A percentile compares a stretch with the other conserved stretches of the same genome.
Evolutionary conservation across 371 early-diverging fungal species (phyloP).

Genomic region (Haplosporangium sp.): DNA sequence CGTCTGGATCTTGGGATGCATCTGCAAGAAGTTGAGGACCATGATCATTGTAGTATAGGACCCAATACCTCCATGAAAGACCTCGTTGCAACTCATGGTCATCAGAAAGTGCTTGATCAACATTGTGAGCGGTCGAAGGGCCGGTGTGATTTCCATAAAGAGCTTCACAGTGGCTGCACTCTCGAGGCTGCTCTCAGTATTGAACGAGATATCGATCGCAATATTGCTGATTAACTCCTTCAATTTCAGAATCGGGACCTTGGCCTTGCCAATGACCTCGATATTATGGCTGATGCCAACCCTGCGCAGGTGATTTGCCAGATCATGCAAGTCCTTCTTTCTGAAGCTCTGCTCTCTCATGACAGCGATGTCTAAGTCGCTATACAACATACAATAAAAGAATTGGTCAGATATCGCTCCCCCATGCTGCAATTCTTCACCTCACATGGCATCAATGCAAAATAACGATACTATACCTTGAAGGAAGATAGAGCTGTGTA

Average conservation of each 20-base stretch:
- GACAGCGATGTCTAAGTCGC: slow-evolving; percentile 50
- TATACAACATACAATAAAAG: slow-evolving; percentile 7
- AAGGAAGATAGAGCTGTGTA: slow-evolving; percentile 87
- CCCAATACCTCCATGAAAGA: slow-evolving; percentile 91
- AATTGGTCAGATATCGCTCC: neutral
- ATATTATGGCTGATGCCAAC: slow-evolving; percentile 28
- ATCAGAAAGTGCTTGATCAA: slow-evolving; percentile 40
- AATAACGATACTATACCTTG: slow-evolving; percentile 60
- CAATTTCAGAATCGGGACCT: slow-evolving; percentile 95
- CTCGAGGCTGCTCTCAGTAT: slow-evolving; percentile 33
- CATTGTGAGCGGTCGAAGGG: slow-evolving; percentile 38
- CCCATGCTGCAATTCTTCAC: neutral
- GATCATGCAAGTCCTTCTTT: slow-evolving; percentile 31
- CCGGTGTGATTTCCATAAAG: slow-evolving; percentile 30
- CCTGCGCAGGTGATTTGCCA: slow-evolving; percentile 28
- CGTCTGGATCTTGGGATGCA: slow-evolving; percentile 86
- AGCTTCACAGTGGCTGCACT: slow-evolving; percentile 19
- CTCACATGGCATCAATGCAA: neutral
- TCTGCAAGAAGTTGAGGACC: slow-evolving; percentile 88
- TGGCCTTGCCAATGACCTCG: slow-evolving; percentile 58
- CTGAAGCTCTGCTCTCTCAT: slow-evolving; percentile 2
- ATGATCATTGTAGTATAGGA: slow-evolving; percentile 91
- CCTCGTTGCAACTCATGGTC: slow-evolving; percentile 75
- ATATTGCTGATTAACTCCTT: slow-evolving; percentile 27
- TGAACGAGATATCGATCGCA: slow-evolving; percentile 48